Base-by-base conservation (phyloP, 176 grass and related monocot genomes). In the Oryza glumipatula region DNA sequence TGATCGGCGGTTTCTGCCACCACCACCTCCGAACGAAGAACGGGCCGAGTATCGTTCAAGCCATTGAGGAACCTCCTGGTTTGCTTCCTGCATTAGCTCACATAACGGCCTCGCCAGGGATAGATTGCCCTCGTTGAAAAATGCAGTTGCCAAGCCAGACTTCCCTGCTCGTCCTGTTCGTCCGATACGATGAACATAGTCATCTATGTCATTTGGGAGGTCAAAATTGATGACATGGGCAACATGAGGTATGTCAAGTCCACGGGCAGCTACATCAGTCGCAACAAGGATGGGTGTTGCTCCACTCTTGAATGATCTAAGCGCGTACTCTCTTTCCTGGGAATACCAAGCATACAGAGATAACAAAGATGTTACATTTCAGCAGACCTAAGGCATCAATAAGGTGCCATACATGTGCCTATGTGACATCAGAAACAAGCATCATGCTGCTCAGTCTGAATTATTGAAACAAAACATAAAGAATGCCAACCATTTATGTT, bases 171-270 rank as follows among this genome's bases (percentile, higher is more conserved):
- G 83, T 4, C 94, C 94, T 32, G 94, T 96, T 87, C 94, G 86
- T 36, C 94, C 94, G 39, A 96, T 96, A 49, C 94, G 94, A 67
- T 96, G 94, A 70, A 96, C 91, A 32, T 93, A 93, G 65, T 96
- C 94, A 66, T 96, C 94, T 9, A 93, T 96, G 81, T 96, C 91
- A 82, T 97, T 97, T 48, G 95, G 95, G 51, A 97, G 86, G 71
- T 97, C 95, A 78, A 97, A 97, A 86, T 97, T 97, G 76, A 97
- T 89, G 28, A 97, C 95, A 30, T 97, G 95, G 8, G 95, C 76
- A 66, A 97, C 95, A 83, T 97, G 86, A 24, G 95, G 95, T 60
- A 97, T 97, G 81, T 97, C 95, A 46, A 97, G 86, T 30, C 95
- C 95, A 81, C 95, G 95, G 9, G 95, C 95, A 58, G 95, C 95